Evolutionary conservation across 1,284 basidiomycete species (phyloP).

Genomic region (Neonothopanus nambi): DNA sequence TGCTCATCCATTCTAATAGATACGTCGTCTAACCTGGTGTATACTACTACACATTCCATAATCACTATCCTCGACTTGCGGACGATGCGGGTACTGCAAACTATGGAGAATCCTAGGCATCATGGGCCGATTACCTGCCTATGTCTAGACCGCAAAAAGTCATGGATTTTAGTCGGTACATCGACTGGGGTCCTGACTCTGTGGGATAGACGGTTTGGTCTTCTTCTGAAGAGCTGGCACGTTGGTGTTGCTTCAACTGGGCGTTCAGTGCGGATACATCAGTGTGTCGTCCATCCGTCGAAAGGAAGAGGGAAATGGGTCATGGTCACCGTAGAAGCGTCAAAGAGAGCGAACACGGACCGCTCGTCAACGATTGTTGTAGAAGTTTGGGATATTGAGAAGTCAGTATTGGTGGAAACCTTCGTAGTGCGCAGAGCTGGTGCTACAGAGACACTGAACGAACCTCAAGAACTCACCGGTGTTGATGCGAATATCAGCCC

Average conservation of each 20-base stretch:
- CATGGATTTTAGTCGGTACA: conserved; percentile 90
- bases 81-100: conserved; percentile 77
- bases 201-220: conserved; percentile 94
- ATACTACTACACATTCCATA: conserved; percentile 80
- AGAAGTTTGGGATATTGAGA: conserved; percentile 84
- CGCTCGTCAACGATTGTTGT: conserved; percentile 50
- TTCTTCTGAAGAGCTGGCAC: conserved; percentile 88
- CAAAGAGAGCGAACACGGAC: conserved; percentile 36
- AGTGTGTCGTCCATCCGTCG: conserved; percentile 80
- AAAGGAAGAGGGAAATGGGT: conserved; percentile 89
- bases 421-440: conserved; percentile 54
- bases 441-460: conserved; percentile 45
- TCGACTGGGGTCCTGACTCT: conserved; percentile 81
- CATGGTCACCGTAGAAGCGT: conserved; percentile 74
- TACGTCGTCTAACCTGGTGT: conserved; percentile 72
- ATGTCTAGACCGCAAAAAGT: conserved; percentile 78
- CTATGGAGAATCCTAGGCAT: conserved; percentile 83
- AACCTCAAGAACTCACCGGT: conserved; percentile 49
- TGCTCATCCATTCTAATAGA: conserved; percentile 39
- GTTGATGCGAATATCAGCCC: conserved; percentile 61
- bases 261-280: conserved; percentile 58
- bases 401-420: conserved; percentile 64
- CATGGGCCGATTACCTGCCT: conserved; percentile 85
- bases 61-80: conserved; percentile 85
- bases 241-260: conserved; percentile 62